These are phyloP conservation scores for Hypoxylon sp. DNA, from an alignment of 2,329 filamentous ascomycete species.

Conservation along the genomic window DNA sequence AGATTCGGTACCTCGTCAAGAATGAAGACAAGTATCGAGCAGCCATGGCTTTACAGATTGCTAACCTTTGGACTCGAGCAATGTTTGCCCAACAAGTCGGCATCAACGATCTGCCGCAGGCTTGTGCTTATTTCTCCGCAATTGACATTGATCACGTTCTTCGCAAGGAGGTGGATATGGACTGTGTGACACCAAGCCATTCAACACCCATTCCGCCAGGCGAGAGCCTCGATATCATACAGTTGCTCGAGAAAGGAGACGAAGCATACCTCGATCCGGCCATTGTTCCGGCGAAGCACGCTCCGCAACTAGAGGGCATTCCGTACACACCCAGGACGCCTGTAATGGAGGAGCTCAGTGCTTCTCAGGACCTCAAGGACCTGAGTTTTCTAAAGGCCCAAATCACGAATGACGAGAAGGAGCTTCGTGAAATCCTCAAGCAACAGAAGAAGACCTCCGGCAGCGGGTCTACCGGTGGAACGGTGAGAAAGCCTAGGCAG, in stretches of 20 bases:
- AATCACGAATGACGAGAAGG: constrained; percentile 80
- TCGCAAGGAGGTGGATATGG: constrained; percentile 98
- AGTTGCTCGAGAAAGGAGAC: constrained; percentile 81
- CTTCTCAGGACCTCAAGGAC: constrained; percentile 61
- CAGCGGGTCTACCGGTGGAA: constrained; percentile 32
- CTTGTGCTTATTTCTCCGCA: constrained; percentile 95
- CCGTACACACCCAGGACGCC: constrained; percentile 79
- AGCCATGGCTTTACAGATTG: constrained; percentile 92
- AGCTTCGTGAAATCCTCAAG: constrained; percentile 80
- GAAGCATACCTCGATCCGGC: constrained; percentile 77
- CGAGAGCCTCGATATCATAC: constrained; percentile 85
- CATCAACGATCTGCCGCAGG: constrained; percentile 93
- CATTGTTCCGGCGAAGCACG: constrained; percentile 66
- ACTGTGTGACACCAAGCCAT: constrained; percentile 93
- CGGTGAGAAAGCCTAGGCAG: constrained; percentile 42
- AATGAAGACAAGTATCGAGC: constrained; percentile 88
- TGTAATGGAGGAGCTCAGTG: constrained; percentile 82
- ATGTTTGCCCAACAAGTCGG: constrained; percentile 99
- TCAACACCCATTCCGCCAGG: constrained; percentile 82
- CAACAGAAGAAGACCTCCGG: constrained; percentile 63
- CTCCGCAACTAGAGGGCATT: constrained; percentile 74
- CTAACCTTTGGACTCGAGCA: constrained; percentile 95
- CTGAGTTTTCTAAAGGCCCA: constrained; percentile 85
- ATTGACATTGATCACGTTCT: constrained; percentile 95
- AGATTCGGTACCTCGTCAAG: constrained; percentile 93